Conservation (phyloP, 305 asterid genomes). For the Plantago lanceolata region DNA sequence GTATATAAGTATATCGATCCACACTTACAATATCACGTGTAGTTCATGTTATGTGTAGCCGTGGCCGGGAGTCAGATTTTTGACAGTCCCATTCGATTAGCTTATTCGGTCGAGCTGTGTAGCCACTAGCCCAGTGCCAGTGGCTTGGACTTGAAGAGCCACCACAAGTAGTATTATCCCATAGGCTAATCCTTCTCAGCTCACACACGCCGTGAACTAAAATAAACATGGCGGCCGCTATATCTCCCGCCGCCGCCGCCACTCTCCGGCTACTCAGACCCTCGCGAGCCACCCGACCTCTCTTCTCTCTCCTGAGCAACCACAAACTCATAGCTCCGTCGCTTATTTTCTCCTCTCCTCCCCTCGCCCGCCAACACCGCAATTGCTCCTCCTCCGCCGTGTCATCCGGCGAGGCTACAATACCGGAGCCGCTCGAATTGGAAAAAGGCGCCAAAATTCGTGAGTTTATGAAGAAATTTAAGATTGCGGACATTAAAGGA, state of each 20-base stretch:
- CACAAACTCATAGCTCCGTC: slow-evolving; percentile 26
- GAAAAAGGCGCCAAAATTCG: slow-evolving; percentile 45
- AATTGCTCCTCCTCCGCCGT: slow-evolving; percentile 48
- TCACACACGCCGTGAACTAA: neutral
- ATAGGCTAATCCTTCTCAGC: slow-evolving; percentile 21
- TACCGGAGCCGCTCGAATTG: slow-evolving; percentile 28
- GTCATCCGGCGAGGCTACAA: slow-evolving; percentile 27
- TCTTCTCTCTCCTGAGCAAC: slow-evolving; percentile 23
- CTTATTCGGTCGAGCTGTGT: neutral
- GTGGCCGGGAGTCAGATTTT: too few relatives aligned
- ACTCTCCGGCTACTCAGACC: slow-evolving; percentile 42
- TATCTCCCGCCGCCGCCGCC: slow-evolving; percentile 35
- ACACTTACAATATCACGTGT: too few relatives aligned
- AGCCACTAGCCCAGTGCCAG: too few relatives aligned
- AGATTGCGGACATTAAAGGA: slow-evolving; percentile 72
- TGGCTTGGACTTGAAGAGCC: neutral
- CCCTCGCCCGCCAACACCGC: slow-evolving; percentile 34
- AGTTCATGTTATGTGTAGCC: too few relatives aligned
- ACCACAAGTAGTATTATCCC: slow-evolving; percentile 7
- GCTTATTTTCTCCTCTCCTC: slow-evolving; percentile 32
- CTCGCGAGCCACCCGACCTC: slow-evolving; percentile 19
- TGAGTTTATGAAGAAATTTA: slow-evolving; percentile 62
- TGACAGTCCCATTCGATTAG: too few relatives aligned
- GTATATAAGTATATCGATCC: too few relatives aligned
- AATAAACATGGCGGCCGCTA: slow-evolving; percentile 41